Percentiles rank a stretch among this genome's conserved stretches.
Evolutionary conservation across 192 early-diverging fungal species (phyloP).

Genomic region (Neocallimastix lanati): DNA sequence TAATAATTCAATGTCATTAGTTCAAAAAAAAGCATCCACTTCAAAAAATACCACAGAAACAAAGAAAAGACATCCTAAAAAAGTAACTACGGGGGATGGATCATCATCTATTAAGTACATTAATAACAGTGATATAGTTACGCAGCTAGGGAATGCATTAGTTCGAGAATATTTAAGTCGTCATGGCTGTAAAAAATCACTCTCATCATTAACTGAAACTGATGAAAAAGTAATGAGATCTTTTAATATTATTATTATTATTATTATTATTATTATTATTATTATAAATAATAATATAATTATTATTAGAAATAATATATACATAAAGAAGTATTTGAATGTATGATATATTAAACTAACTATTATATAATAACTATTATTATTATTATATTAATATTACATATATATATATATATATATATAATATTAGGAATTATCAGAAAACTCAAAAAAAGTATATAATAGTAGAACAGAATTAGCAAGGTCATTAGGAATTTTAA

Average conservation of each 20-base stretch:
- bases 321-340: too few species aligned
- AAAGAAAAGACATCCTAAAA: not conserved
- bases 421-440: not conserved
- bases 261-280: too few species aligned
- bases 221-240: not conserved
- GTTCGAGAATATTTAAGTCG: not conserved
- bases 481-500: not conserved
- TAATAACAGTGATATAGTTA: not conserved
- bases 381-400: too few species aligned
- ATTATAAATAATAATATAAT: too few species aligned
- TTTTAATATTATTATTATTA: too few species aligned
- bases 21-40: not conserved
- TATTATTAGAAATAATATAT: too few species aligned
- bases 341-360: too few species aligned
- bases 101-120: not conserved
- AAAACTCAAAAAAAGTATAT: not conserved
- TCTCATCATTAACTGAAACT: not conserved
- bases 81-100: not conserved
- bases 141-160: not conserved
- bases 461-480: not conserved
- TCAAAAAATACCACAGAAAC: not conserved
- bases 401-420: too few species aligned
- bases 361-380: too few species aligned
- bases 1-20: not conserved
- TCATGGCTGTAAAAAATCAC: not conserved